These are phyloP conservation scores for Trypanosoma cruzi DNA, from an alignment of 208 protist genomes.

Conservation along the genomic window DNA sequence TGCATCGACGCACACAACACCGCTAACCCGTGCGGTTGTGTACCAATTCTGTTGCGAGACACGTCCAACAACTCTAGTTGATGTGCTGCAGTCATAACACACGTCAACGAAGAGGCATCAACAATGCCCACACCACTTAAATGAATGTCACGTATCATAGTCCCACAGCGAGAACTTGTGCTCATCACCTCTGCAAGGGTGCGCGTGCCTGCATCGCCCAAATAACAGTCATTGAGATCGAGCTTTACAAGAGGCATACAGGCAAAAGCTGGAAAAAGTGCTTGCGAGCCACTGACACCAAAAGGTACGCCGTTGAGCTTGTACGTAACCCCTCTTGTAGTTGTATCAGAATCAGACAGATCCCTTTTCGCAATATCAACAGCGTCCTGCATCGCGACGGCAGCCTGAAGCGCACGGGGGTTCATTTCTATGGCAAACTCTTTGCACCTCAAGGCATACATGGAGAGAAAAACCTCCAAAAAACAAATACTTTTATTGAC, in stretches of 20 bases:
- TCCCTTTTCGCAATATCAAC: not conserved
- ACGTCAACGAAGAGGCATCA: conserved; percentile 39
- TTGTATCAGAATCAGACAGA: not conserved
- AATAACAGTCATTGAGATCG: conserved; percentile 26
- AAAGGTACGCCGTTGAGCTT: conserved; percentile 13
- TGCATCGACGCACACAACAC: conserved; percentile 36
- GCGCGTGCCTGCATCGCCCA: conserved; percentile 22
- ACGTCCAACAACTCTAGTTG: conserved; percentile 40
- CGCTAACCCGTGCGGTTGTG: conserved; percentile 23
- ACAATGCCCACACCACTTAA: conserved; percentile 32
- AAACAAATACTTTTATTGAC: not conserved
- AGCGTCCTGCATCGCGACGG: conserved; percentile 15
- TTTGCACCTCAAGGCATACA: conserved; percentile 22
- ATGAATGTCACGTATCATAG: conserved; percentile 12
- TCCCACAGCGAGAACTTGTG: conserved; percentile 12
- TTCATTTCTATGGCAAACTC: conserved; percentile 24
- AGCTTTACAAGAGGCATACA: conserved; percentile 14
- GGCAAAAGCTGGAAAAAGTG: conserved; percentile 17
- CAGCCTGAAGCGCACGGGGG: conserved; percentile 17
- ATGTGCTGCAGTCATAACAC: conserved; percentile 30
- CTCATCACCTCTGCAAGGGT: conserved; percentile 14
- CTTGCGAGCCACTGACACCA: conserved; percentile 2
- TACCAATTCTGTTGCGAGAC: conserved; percentile 51
- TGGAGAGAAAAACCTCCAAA: conserved; percentile 18
- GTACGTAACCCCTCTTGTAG: not conserved